Evolutionary conservation across 306 rosid species (phyloP).

Genomic region (Delonix regia): DNA sequence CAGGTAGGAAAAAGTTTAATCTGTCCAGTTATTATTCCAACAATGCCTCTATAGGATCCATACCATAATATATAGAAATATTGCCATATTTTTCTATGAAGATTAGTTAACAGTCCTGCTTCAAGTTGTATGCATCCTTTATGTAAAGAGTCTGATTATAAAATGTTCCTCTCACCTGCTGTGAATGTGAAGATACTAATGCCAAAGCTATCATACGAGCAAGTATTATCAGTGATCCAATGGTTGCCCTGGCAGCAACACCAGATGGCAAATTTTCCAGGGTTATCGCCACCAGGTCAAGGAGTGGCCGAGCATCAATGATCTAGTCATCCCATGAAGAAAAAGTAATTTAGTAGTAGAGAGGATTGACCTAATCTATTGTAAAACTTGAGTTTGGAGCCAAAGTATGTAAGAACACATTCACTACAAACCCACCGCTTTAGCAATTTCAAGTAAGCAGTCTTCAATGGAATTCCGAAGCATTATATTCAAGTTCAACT

Average conservation of each 20-base stretch:
- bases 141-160: background rate
- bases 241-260: constrained; percentile 70
- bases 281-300: constrained; percentile 87
- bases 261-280: constrained; percentile 86
- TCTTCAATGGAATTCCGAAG: constrained; percentile 89
- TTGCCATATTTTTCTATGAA: background rate
- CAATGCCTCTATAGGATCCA: background rate
- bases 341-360: constrained; percentile 31
- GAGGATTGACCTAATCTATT: constrained; percentile 11
- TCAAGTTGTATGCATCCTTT: constrained; percentile 17
- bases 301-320: constrained; percentile 67
- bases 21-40: background rate
- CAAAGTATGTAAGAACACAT: background rate
- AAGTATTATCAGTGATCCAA: constrained; percentile 77
- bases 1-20: background rate
- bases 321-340: constrained; percentile 53
- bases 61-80: background rate
- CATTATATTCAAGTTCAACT: constrained; percentile 63
- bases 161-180: constrained; percentile 61
- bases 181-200: constrained; percentile 51
- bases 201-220: constrained; percentile 72
- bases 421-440: constrained; percentile 58
- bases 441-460: constrained; percentile 85
- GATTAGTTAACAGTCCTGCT: background rate
- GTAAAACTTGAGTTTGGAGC: background rate